These are phyloP conservation scores for Ustilago tritici DNA, from an alignment of 1,284 basidiomycete genomes.

Conservation along the genomic window DNA sequence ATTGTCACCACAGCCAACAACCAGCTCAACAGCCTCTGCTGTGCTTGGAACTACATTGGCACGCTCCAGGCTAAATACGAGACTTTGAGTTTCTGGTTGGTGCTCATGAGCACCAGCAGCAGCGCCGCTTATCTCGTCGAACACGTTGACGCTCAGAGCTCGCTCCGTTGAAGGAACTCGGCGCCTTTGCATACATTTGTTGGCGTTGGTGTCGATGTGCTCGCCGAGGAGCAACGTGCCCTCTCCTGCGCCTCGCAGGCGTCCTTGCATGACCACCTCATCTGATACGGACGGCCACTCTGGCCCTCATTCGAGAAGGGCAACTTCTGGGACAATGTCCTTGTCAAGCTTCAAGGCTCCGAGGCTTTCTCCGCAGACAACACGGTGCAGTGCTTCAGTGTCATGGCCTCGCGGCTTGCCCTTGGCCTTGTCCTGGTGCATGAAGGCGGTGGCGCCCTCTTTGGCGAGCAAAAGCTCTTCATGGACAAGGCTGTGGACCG, in stretches of 20 bases:
- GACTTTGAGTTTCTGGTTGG: not conserved
- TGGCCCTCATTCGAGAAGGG: conserved; percentile 1
- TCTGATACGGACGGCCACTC: conserved; percentile 13
- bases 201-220: not conserved
- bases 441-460: not conserved
- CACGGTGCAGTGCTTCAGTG: not conserved
- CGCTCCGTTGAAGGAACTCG: not conserved
- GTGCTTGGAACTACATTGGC: not conserved
- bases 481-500: conserved; percentile 1
- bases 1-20: not conserved
- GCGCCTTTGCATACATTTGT: not conserved
- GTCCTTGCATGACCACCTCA: not conserved
- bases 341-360: conserved; percentile 7
- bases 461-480: conserved; percentile 1
- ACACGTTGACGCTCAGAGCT: not conserved
- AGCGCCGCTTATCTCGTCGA: not conserved
- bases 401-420: conserved; percentile 14
- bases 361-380: not conserved
- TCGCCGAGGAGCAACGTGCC: not conserved
- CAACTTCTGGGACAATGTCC: conserved; percentile 10
- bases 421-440: conserved; percentile 9
- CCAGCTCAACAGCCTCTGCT: not conserved
- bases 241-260: not conserved
- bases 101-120: not conserved
- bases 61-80: not conserved